A percentile compares a stretch with the other conserved stretches of the same genome.
Conservation (phyloP, 306 rosid genomes). For the Vachellia collinsii region DNA sequence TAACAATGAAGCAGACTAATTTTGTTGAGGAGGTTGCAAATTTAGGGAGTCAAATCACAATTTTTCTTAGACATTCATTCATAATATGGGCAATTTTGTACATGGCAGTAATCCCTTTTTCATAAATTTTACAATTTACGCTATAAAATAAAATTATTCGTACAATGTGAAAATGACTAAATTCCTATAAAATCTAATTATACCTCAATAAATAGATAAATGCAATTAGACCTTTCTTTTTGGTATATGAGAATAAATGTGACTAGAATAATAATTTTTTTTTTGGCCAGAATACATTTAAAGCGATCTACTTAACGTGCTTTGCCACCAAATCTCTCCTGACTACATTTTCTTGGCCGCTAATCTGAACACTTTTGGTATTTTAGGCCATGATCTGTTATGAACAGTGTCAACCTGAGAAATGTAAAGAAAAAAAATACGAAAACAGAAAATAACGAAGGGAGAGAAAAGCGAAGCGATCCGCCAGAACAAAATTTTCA, state of each 20-base stretch:
- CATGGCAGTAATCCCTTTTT: too few relatives aligned
- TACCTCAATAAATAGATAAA: neutral
- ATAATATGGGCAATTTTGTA: too few relatives aligned
- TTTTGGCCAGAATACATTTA: neutral
- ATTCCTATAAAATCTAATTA: neutral
- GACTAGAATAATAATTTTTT: neutral
- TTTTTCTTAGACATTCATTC: too few relatives aligned
- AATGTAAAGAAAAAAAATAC: neutral
- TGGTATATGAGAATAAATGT: neutral
- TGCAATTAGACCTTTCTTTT: neutral
- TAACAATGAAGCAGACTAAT: too few relatives aligned
- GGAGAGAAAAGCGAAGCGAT: slow-evolving; percentile 40
- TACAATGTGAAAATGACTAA: neutral
- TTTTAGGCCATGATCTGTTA: neutral
- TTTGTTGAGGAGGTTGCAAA: too few relatives aligned
- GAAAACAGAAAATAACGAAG: neutral
- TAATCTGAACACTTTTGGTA: neutral
- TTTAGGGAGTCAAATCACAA: too few relatives aligned
- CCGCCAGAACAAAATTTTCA: slow-evolving; percentile 39
- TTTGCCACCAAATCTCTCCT: neutral
- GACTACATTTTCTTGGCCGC: neutral
- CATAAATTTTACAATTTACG: neutral
- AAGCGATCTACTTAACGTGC: neutral
- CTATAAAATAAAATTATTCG: neutral
- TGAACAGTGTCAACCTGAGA: neutral